These are phyloP conservation scores for Niebla homalea DNA, from an alignment of 495 filamentous ascomycete genomes.

Conservation along the genomic window DNA sequence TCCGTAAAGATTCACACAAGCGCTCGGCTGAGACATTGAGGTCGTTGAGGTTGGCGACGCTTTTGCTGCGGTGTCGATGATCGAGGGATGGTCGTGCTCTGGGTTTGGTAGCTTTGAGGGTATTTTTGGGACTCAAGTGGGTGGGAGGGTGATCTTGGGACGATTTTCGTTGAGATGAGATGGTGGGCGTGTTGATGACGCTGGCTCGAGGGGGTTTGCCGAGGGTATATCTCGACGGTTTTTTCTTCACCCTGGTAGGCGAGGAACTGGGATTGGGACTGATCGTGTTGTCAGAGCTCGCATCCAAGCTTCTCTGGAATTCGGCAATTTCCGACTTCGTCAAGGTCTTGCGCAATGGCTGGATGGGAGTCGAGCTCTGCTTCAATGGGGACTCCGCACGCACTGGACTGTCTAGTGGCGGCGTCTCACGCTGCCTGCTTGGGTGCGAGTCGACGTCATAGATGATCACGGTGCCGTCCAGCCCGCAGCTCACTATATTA, in stretches of 20 bases:
- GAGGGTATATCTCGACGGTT: slow-evolving; percentile 33
- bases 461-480: slow-evolving; percentile 77
- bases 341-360: slow-evolving; percentile 59
- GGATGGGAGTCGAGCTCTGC: slow-evolving; percentile 29
- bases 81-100: slow-evolving; percentile 44
- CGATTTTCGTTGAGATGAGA: slow-evolving; percentile 16
- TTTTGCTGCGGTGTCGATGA: slow-evolving; percentile 40
- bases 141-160: slow-evolving; percentile 32
- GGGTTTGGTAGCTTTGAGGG: slow-evolving; percentile 18
- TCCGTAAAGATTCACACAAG: slow-evolving; percentile 60
- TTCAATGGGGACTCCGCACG: slow-evolving; percentile 37
- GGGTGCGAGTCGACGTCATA: slow-evolving; percentile 41
- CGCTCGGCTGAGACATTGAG: slow-evolving; percentile 68
- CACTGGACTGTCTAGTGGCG: background rate
- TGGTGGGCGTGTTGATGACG: background rate
- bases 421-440: slow-evolving; percentile 2
- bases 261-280: slow-evolving; percentile 44
- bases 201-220: background rate
- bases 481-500: slow-evolving; percentile 57
- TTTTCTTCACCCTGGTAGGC: slow-evolving; percentile 47
- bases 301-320: slow-evolving; percentile 42
- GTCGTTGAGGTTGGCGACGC: slow-evolving; percentile 27
- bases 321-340: slow-evolving; percentile 67
- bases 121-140: slow-evolving; percentile 25
- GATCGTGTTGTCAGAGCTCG: slow-evolving; percentile 21